Evolutionary conservation across 768 basidiomycete genomes (phyloP).

Genomic region (Hemileccinum impolitum): DNA sequence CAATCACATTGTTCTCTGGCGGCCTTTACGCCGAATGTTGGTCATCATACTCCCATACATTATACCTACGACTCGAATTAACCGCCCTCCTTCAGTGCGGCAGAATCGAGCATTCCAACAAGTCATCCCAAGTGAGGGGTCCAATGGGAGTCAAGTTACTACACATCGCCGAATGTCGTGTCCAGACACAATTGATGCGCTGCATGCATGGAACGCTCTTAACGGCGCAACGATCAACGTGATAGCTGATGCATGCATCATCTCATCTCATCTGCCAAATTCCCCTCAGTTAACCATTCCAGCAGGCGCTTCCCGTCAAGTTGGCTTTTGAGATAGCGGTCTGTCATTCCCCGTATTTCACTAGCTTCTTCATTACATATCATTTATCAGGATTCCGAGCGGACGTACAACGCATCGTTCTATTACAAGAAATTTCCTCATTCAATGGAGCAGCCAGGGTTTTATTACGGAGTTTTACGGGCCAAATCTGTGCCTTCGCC

Average conservation of each 20-base stretch:
- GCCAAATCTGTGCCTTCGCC: constrained; percentile 39
- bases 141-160: no score
- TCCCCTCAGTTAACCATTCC: constrained; percentile 50
- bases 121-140: constrained; percentile 51
- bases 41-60: constrained; percentile 8
- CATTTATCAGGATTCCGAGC: constrained; percentile 47
- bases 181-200: no score
- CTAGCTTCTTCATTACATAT: no score
- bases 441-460: constrained; percentile 41
- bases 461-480: constrained; percentile 41
- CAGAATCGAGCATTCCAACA: constrained; percentile 68
- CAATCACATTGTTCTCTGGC: no score
- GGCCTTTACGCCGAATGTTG: constrained; percentile 60
- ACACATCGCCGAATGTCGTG: no score
- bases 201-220: no score
- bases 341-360: constrained; percentile 1
- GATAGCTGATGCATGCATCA: constrained; percentile 44
- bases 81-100: constrained; percentile 38
- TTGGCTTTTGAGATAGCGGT: constrained; percentile 57
- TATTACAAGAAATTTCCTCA: constrained; percentile 48
- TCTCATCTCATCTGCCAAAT: constrained; percentile 59
- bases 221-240: constrained; percentile 28
- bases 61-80: no score
- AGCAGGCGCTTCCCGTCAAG: constrained; percentile 32
- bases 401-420: constrained; percentile 58